These are phyloP conservation scores for Pichia nakasei DNA, from an alignment of 805 yeast species.

Conservation along the genomic window DNA sequence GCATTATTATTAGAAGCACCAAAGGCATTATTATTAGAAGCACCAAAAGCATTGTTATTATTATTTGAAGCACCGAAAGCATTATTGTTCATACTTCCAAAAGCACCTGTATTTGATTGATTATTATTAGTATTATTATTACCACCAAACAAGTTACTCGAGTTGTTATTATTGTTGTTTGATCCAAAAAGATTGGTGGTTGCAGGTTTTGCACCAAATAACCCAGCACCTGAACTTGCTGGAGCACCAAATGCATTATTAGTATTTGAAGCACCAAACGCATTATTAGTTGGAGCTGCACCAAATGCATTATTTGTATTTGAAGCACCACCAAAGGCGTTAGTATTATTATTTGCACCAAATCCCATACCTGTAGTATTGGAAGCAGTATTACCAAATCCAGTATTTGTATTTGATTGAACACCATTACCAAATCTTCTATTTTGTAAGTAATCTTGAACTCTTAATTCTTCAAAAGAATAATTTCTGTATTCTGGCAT, in stretches of 20 bases:
- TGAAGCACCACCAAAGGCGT: constrained; percentile 24
- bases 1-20: background rate
- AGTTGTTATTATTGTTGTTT: constrained; percentile 3
- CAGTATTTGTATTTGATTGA: constrained; percentile 18
- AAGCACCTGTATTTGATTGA: constrained; percentile 8
- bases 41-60: too few species aligned
- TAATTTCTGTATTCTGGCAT: constrained; percentile 86
- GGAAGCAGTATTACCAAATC: constrained; percentile 24
- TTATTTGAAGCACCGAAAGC: too few species aligned
- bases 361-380: constrained; percentile 12
- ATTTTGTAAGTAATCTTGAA: constrained; percentile 75
- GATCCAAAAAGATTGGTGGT: constrained; percentile 18
- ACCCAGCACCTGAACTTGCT: constrained; percentile 6
- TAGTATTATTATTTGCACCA: constrained; percentile 13
- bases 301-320: constrained; percentile 26
- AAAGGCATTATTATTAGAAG: too few species aligned
- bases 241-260: background rate
- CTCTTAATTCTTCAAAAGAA: constrained; percentile 82
- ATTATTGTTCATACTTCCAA: constrained; percentile 6
- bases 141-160: constrained; percentile 29
- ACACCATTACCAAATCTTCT: constrained; percentile 46
- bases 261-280: constrained; percentile 1
- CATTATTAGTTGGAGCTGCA: constrained; percentile 1
- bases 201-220: constrained; percentile 17
- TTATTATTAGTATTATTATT: too few species aligned